These are phyloP conservation scores for Viola odorata DNA, from an alignment of 345 rosid genomes.

Conservation along the genomic window DNA sequence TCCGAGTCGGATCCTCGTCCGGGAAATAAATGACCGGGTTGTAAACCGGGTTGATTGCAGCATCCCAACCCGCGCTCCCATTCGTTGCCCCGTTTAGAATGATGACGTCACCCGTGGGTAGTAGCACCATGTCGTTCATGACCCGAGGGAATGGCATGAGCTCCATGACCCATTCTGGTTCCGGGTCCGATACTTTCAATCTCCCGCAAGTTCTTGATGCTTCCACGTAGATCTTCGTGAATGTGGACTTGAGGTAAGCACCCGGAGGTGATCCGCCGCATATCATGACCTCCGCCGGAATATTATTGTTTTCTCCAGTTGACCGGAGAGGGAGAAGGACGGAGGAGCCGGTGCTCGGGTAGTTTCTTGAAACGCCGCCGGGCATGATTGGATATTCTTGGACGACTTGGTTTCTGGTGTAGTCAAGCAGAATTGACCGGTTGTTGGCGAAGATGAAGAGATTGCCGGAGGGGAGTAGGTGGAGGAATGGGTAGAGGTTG, in stretches of 20 bases:
- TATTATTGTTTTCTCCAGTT: constrained; percentile 5
- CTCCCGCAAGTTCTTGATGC: constrained; percentile 72
- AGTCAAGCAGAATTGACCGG: constrained; percentile 58
- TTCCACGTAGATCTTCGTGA: constrained; percentile 32
- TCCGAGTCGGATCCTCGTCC: constrained; percentile 19
- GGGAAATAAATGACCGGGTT: constrained; percentile 31
- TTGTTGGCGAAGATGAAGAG: constrained; percentile 71
- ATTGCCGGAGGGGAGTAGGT: constrained; percentile 66
- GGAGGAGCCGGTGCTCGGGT: constrained; percentile 81
- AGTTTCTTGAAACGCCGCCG: constrained; percentile 57
- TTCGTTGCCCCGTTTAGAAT: constrained; percentile 66
- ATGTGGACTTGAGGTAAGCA: constrained; percentile 39
- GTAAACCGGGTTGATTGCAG: constrained; percentile 28
- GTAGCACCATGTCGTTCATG: constrained; percentile 62
- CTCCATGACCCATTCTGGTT: constrained; percentile 70
- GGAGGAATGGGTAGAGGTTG: constrained; percentile 81
- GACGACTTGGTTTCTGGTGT: constrained; percentile 33
- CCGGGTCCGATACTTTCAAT: constrained; percentile 51
- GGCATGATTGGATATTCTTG: constrained; percentile 62
- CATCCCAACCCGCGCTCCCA: constrained; percentile 88
- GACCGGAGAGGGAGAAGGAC: constrained; percentile 61
- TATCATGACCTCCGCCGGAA: constrained; percentile 56
- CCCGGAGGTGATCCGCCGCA: constrained; percentile 76
- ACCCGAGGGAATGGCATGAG: constrained; percentile 74
- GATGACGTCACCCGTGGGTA: constrained; percentile 56